Conservation (phyloP, 257 asterid genomes). For the Solanum pimpinellifolium region DNA sequence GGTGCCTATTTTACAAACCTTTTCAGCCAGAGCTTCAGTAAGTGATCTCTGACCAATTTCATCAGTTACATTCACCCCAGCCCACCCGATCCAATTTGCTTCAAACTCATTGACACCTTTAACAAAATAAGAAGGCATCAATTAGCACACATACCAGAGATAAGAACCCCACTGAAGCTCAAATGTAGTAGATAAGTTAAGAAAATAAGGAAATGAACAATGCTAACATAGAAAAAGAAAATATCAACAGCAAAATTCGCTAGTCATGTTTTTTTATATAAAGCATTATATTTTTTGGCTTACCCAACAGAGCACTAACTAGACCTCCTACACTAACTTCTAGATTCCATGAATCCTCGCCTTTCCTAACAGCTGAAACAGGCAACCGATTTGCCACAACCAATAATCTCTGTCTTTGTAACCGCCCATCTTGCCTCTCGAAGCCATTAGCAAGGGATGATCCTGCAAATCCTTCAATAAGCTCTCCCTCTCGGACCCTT, state of each 20-base stretch:
- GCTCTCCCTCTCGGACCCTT: constrained; percentile 32
- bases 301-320: constrained; percentile 82
- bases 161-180: neutral
- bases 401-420: constrained; percentile 47
- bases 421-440: constrained; percentile 35
- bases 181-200: neutral
- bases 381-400: constrained; percentile 92
- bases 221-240: neutral
- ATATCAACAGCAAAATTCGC: neutral
- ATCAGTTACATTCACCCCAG: constrained; percentile 93
- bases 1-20: constrained; percentile 29
- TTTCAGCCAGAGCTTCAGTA: constrained; percentile 72
- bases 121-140: constrained; percentile 10
- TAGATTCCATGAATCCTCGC: constrained; percentile 69
- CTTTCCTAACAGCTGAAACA: constrained; percentile 67
- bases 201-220: neutral
- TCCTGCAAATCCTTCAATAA: constrained; percentile 25
- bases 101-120: constrained; percentile 78
- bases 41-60: constrained; percentile 75
- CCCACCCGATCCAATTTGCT: constrained; percentile 98
- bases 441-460: constrained; percentile 9
- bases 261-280: neutral
- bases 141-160: neutral
- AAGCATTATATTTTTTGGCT: constrained; percentile 5
- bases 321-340: constrained; percentile 85